phyloP scores from a whole-genome alignment of 2,329 filamentous ascomycete species.

The Pyrenochaeta sp. region DNA sequence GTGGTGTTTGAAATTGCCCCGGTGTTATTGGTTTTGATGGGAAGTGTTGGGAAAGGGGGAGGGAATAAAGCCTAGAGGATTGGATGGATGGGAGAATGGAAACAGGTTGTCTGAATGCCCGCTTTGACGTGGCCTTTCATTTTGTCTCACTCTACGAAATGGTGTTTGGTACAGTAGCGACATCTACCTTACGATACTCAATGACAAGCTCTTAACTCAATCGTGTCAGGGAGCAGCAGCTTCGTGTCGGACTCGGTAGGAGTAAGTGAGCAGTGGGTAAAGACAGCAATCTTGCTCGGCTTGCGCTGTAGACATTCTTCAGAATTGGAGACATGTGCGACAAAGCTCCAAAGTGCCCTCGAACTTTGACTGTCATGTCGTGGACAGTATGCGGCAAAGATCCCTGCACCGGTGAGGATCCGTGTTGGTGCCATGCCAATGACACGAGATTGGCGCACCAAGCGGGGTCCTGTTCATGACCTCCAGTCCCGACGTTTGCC shows the following conservation, averaged over 20 bases:
- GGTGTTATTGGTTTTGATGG: conserved; percentile 22
- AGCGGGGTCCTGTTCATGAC: neutral
- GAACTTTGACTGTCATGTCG: neutral
- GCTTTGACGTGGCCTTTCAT: conserved; percentile 21
- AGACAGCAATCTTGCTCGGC: too few relatives aligned
- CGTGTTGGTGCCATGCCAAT: too few relatives aligned
- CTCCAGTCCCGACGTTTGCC: neutral
- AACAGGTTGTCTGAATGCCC: conserved; percentile 13
- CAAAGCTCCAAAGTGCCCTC: neutral
- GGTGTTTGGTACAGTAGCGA: conserved; percentile 37
- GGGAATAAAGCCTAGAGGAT: conserved; percentile 16
- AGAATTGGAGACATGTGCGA: neutral
- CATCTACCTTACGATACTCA: conserved; percentile 41
- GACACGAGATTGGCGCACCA: neutral
- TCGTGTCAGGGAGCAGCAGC: neutral
- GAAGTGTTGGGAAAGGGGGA: conserved; percentile 8
- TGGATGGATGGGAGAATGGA: conserved; percentile 7
- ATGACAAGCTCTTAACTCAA: conserved; percentile 22
- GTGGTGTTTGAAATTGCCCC: conserved; percentile 17
- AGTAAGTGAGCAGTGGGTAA: too few relatives aligned
- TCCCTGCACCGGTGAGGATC: conserved; percentile 1
- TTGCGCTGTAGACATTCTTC: neutral
- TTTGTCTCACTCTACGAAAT: conserved; percentile 26
- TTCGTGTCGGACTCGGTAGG: too few relatives aligned
- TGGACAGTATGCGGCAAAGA: neutral